Evolutionary conservation across 2,329 filamentous ascomycete genomes (phyloP), one percentile per base, ranked within the genome.

Genomic region (Clarireedia sp.): DNA sequence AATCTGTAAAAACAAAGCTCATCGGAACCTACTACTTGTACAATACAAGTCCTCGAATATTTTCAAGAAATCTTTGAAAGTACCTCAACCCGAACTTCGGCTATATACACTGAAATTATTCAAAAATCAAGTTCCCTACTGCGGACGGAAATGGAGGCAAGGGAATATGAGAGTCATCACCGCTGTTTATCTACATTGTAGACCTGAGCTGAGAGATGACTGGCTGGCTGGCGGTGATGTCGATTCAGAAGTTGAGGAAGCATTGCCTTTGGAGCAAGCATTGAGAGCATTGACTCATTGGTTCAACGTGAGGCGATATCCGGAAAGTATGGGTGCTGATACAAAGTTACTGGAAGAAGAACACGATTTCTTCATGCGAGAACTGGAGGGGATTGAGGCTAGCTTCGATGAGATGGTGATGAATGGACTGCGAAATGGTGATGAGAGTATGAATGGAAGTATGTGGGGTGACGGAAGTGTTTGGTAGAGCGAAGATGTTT

Each of bases 101-200:
- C 83, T 96, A 44, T 97, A 97, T 74, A 96, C 94, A 0, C 81
- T 99, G 63, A 99, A 99, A 73, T 80, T 99, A 0, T 97, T 97
- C 83, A 99, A 99, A 72, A 94, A 90, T 58, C 94, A 99, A 71
- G 94, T 99, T 4, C 94, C 94, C 1, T 99, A 96, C 75, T 97
- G 92, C 71, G 92, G 94, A 21, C 86, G 94, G 44, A 99, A 99
- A 74, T 99, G 94, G 94, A 85, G 94, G 14, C 94, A 97, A 74
- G 85, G 85, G 64, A 97, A 99, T 71, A 99, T 99, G 94, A 88
- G 92, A 54, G 91, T 97, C 67, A 99, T 99, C 68, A 99, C 94
- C 0, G 90, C 91, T 3, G 89, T 99, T 1, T 99, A 96, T 71
- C 77, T 99, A 48, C 89, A 96, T 72, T 96, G 92, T 67, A 81